phyloP scores from a whole-genome alignment of 768 basidiomycete species.

The Naganishia vishniacii region DNA sequence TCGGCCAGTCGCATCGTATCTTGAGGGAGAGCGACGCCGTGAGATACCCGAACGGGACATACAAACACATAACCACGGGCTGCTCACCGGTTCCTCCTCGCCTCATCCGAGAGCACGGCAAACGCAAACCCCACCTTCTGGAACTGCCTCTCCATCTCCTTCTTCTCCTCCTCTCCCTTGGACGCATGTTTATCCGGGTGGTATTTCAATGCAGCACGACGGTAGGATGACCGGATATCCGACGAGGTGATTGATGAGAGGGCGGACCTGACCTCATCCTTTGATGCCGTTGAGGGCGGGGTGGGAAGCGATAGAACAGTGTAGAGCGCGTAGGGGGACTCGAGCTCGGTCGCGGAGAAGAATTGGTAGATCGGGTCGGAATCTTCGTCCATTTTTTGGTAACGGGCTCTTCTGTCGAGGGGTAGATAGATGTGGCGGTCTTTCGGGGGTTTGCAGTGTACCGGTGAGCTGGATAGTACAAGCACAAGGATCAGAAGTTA shows the following conservation, averaged over 20 bases:
- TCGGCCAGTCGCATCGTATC: slow-evolving; percentile 76
- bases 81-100: slow-evolving; percentile 56
- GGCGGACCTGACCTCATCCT: not conserved
- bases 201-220: slow-evolving; percentile 68
- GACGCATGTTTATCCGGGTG: slow-evolving; percentile 85
- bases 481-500: too few relatives aligned
- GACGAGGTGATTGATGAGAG: slow-evolving; percentile 52
- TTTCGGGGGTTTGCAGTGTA: too few relatives aligned
- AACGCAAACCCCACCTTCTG: slow-evolving; percentile 87
- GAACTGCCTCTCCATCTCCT: slow-evolving; percentile 69
- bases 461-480: too few relatives aligned
- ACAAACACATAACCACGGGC: not conserved
- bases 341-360: slow-evolving; percentile 34
- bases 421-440: not conserved
- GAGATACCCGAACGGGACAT: not conserved
- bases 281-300: not conserved
- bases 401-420: too few relatives aligned
- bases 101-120: slow-evolving; percentile 74
- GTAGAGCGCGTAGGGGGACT: slow-evolving; percentile 23
- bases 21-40: not conserved
- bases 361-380: slow-evolving; percentile 41
- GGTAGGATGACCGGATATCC: slow-evolving; percentile 76
- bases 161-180: slow-evolving; percentile 59
- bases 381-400: slow-evolving; percentile 39
- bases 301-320: slow-evolving; percentile 1